phyloP scores from a whole-genome alignment of 164 flowering plant genomes.

The Vitis rotundifolia region DNA sequence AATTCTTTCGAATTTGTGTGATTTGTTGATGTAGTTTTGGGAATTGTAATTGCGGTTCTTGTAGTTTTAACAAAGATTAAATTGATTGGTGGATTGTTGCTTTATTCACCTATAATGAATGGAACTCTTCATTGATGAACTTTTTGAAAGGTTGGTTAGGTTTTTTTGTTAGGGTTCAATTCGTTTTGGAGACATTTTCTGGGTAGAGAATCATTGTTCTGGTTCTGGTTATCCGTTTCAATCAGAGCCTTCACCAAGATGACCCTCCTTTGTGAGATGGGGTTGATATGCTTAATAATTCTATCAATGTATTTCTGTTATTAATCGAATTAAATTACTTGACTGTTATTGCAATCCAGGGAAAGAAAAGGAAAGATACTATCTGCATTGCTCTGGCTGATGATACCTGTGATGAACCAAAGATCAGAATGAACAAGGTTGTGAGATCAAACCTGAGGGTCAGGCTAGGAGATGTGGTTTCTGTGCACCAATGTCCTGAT shows the following conservation, averaged over 20 bases:
- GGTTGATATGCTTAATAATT: too few species aligned
- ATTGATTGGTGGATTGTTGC: neutral
- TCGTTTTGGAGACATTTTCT: too few species aligned
- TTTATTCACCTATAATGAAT: neutral
- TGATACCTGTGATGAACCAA: slow-evolving; percentile 85
- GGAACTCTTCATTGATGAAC: too few species aligned
- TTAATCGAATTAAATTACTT: too few species aligned
- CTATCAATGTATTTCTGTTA: too few species aligned
- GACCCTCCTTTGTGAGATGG: too few species aligned
- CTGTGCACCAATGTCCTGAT: slow-evolving; percentile 86
- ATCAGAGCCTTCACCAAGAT: too few species aligned
- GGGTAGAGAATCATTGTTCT: too few species aligned
- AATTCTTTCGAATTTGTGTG: neutral
- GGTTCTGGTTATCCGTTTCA: too few species aligned
- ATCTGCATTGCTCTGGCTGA: slow-evolving; percentile 90
- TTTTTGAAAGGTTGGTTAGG: too few species aligned
- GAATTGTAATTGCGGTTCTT: slow-evolving; percentile 3
- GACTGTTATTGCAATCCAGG: slow-evolving; percentile 32
- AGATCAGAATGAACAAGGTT: slow-evolving; percentile 88
- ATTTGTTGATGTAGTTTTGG: neutral
- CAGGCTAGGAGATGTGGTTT: slow-evolving; percentile 85
- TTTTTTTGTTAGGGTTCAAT: too few species aligned
- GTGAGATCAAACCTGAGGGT: slow-evolving; percentile 82
- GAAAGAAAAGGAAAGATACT: slow-evolving; percentile 83
- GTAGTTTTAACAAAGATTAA: neutral